Base-by-base conservation (phyloP, 768 basidiomycete genomes). In the Russula sp. region DNA sequence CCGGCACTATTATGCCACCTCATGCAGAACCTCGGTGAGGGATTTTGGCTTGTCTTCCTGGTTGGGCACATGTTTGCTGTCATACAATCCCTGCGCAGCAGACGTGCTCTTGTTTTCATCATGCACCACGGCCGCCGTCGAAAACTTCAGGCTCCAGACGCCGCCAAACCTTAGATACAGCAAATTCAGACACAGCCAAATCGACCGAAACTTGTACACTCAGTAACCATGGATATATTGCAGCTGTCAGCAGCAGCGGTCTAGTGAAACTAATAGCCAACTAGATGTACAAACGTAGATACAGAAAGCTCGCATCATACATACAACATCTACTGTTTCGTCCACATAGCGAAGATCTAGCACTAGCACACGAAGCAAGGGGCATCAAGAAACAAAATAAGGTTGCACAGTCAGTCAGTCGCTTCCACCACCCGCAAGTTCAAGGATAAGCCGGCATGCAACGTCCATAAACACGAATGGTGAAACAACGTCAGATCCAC, bases 401-500 rank as follows among this genome's bases (percentile, higher is more conserved):
- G 20, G 13, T 26, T 20, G 34, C 52, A 9, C 26, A 16, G 24
- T 65, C 42, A 58, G 20, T 65, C 59, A 30, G 13, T 65, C 64
- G 24, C 49, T 51, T 57, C 79, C 79, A 59, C 82, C 83, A 62
- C 90, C 90, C 28, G 95, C 96, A 68, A 98, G 81, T 78, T 98
- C 94, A 54, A 97, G 82, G 70, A 98, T 98, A 71, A 98, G 80
- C 69, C 88, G 80, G 74, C 94, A 97, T 6, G 97, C 93, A 34
- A 95, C 87, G 75, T 99, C 96, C 84, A 98, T 89, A 75, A 99
- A 99, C 65, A 97, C 84, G 76, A 93, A 98, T 13, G 97, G 97
- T 58, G 86, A 87, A 28, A 89, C 81, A 22, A 90, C 80, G 60
- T 86, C 87, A 70, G 89, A 87, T 59, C 88, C 78, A 22, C 71